phyloP scores from a whole-genome alignment of 2,329 filamentous ascomycete genomes.

The Neobulgaria alba region DNA sequence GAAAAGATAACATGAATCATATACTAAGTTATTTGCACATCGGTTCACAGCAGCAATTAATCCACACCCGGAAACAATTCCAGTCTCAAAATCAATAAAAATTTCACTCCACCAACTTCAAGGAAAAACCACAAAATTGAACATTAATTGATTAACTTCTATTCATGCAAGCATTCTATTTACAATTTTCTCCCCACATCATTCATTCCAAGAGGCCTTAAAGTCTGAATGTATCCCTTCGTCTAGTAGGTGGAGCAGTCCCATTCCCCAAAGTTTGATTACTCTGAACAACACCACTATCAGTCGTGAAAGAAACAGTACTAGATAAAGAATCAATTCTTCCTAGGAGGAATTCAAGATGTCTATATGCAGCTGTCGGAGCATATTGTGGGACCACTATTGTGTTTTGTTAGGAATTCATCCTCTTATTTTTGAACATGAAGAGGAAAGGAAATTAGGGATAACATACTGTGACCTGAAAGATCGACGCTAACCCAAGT shows the following conservation, averaged over 20 bases:
- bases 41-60: no score
- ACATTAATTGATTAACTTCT: no score
- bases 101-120: no score
- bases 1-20: no score
- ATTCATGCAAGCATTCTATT: no score
- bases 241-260: constrained; percentile 10
- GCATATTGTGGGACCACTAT: constrained; percentile 31
- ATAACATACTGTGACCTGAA: constrained; percentile 24
- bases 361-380: constrained; percentile 26
- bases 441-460: constrained; percentile 31
- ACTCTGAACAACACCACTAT: constrained; percentile 9
- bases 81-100: no score
- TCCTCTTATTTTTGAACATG: background rate
- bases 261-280: constrained; percentile 11
- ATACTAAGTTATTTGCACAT: no score
- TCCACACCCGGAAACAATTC: no score
- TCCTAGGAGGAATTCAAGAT: constrained; percentile 30
- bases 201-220: no score
- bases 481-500: constrained; percentile 30
- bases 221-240: constrained; percentile 1
- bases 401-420: background rate
- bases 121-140: no score
- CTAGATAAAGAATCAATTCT: constrained; percentile 25
- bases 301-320: constrained; percentile 31
- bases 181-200: no score